Evolutionary conservation across 805 yeast species (phyloP).

Genomic region (Candida dendrica): DNA sequence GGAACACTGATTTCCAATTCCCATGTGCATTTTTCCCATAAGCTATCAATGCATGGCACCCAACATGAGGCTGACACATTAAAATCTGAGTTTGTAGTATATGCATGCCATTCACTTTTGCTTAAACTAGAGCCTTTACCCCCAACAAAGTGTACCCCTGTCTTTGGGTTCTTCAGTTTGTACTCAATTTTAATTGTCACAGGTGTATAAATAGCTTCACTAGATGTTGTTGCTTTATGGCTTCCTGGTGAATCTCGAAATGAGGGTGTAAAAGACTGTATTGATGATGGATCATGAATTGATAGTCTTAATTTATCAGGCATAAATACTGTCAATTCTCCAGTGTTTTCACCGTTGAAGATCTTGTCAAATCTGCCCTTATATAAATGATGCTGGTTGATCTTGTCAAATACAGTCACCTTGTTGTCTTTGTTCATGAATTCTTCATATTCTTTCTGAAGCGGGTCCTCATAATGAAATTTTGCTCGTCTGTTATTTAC

Average conservation of each 20-base stretch:
- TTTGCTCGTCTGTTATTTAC: conserved; percentile 56
- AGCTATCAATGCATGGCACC: conserved; percentile 92
- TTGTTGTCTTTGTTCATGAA: conserved; percentile 19
- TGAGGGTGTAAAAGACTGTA: conserved; percentile 28
- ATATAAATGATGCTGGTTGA: conserved; percentile 54
- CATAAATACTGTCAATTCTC: conserved; percentile 54
- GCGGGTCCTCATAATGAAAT: conserved; percentile 49
- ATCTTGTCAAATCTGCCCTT: conserved; percentile 45
- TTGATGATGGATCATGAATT: conserved; percentile 42
- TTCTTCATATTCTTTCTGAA: conserved; percentile 31
- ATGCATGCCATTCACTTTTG: conserved; percentile 67
- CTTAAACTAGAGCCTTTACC: conserved; percentile 36
- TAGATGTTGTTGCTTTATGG: conserved; percentile 14
- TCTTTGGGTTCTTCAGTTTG: conserved; percentile 52
- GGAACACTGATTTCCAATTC: conserved; percentile 83
- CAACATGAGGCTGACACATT: conserved; percentile 88
- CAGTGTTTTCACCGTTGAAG: conserved; percentile 47
- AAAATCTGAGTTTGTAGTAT: conserved; percentile 71
- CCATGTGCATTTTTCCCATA: conserved; percentile 90
- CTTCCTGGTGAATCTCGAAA: conserved; percentile 32
- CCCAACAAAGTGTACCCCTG: conserved; percentile 73
- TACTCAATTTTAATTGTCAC: conserved; percentile 65
- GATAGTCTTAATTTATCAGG: conserved; percentile 63
- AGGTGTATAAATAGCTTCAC: conserved; percentile 60
- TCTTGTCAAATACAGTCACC: conserved; percentile 4